These are phyloP conservation scores for Hypoxylon sp. DNA, from an alignment of 2,329 filamentous ascomycete genomes.

Conservation along the genomic window DNA sequence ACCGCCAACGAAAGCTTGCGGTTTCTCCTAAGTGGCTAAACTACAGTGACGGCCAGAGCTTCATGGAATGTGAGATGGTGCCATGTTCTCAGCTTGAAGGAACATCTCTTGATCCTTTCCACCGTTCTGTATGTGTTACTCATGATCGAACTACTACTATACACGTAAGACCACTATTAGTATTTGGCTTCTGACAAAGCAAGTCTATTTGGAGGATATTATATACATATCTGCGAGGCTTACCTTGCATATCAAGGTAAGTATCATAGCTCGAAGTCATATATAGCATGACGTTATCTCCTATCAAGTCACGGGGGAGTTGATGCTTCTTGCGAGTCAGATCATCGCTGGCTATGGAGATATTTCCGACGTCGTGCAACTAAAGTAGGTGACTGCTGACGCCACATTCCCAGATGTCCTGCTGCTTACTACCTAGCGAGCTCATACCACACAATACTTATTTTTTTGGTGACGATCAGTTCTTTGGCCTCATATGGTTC, in stretches of 20 bases:
- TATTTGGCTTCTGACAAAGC: conserved; percentile 33
- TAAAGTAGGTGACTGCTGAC: conserved; percentile 31
- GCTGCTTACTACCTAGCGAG: conserved; percentile 21
- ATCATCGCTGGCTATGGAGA: conserved; percentile 25
- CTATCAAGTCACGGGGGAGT: conserved; percentile 3
- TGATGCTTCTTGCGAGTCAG: conserved; percentile 11
- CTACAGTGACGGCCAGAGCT: background rate
- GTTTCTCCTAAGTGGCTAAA: background rate
- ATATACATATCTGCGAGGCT: conserved; percentile 5
- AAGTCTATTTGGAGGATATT: conserved; percentile 14
- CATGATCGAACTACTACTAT: conserved; percentile 4
- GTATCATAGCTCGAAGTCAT: conserved; percentile 13
- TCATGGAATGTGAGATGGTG: conserved; percentile 18
- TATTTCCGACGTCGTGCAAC: conserved; percentile 33
- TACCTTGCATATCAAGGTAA: conserved; percentile 8
- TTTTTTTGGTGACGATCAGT: conserved; percentile 19
- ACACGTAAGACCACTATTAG: conserved; percentile 7
- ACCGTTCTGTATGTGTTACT: conserved; percentile 2
- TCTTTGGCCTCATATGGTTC: conserved; percentile 1
- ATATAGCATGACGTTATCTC: conserved; percentile 6
- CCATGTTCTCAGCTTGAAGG: conserved; percentile 18
- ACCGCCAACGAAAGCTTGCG: background rate
- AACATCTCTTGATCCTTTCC: conserved; percentile 3
- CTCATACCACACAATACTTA: conserved; percentile 17
- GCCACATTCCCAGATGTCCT: conserved; percentile 26